These are phyloP conservation scores for Brassica balearica DNA, from an alignment of 441 rosid genomes.

Conservation along the genomic window DNA sequence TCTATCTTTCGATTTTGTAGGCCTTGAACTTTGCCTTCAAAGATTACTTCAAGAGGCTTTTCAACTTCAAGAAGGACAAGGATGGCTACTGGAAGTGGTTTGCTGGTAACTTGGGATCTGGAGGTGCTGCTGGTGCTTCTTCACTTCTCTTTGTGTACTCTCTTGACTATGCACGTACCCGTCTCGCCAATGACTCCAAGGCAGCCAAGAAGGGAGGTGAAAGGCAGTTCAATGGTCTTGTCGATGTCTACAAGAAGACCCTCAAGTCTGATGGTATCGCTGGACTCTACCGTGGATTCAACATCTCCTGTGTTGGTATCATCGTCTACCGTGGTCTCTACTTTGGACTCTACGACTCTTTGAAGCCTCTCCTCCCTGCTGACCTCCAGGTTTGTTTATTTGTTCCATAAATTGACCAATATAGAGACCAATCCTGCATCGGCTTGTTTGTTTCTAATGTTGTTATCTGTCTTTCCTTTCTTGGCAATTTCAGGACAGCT, in stretches of 20 bases:
- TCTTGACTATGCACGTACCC: conserved; percentile 60
- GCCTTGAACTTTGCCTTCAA: conserved; percentile 69
- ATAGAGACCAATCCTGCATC: not conserved
- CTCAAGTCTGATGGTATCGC: conserved; percentile 55
- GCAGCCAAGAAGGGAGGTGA: conserved; percentile 61
- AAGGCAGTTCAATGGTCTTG: conserved; percentile 58
- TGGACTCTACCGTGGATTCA: conserved; percentile 65
- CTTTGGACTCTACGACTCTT: conserved; percentile 59
- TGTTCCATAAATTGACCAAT: not conserved
- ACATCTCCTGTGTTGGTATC: conserved; percentile 58
- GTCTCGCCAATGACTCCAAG: conserved; percentile 60
- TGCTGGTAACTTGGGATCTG: conserved; percentile 62
- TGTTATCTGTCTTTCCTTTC: not conserved
- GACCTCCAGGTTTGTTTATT: conserved; percentile 46
- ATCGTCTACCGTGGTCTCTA: conserved; percentile 56
- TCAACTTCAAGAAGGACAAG: conserved; percentile 61
- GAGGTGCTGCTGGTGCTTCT: conserved; percentile 64
- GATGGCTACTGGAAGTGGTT: conserved; percentile 72
- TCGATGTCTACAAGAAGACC: conserved; percentile 59
- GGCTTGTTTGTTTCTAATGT: conserved; percentile 14
- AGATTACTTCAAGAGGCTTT: conserved; percentile 62
- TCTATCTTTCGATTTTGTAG: conserved; percentile 25
- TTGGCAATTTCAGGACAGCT: conserved; percentile 53
- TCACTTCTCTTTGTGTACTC: conserved; percentile 59
- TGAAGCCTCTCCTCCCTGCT: conserved; percentile 57